Conservation (phyloP, 2,329 filamentous ascomycete species). For the Chaetomiaceae sp. region DNA sequence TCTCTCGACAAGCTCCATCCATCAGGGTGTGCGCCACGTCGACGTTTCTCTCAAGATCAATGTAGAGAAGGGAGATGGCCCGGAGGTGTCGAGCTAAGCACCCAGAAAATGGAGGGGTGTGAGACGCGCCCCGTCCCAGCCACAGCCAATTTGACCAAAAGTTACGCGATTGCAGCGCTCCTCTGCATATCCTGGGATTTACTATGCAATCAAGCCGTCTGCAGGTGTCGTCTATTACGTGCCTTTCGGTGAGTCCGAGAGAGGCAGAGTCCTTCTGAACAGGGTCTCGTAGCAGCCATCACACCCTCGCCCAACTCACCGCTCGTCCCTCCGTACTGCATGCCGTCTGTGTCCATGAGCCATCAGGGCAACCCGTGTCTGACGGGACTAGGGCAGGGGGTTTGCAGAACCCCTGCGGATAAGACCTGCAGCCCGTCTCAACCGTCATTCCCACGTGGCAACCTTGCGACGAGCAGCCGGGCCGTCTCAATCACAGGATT, state of each 20-base stretch:
- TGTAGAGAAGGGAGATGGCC: conserved; percentile 23
- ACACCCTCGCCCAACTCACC: not conserved
- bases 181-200: not conserved
- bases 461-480: not conserved
- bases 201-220: too few species aligned
- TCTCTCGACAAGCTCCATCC: conserved; percentile 92
- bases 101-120: not conserved
- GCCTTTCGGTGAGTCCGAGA: too few species aligned
- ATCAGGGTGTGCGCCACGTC: conserved; percentile 89
- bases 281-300: not conserved
- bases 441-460: not conserved
- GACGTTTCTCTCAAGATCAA: conserved; percentile 94
- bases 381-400: too few species aligned
- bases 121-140: not conserved
- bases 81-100: conserved; percentile 20
- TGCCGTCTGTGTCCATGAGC: not conserved
- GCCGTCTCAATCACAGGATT: not conserved
- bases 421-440: not conserved
- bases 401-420: not conserved
- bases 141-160: not conserved
- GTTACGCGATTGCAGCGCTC: not conserved
- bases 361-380: too few species aligned
- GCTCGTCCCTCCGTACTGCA: not conserved
- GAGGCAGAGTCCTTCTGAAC: too few species aligned
- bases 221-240: not conserved